These are phyloP conservation scores for Plenodomus biglobosus DNA, from an alignment of 2,329 filamentous ascomycete species.

Conservation along the genomic window DNA sequence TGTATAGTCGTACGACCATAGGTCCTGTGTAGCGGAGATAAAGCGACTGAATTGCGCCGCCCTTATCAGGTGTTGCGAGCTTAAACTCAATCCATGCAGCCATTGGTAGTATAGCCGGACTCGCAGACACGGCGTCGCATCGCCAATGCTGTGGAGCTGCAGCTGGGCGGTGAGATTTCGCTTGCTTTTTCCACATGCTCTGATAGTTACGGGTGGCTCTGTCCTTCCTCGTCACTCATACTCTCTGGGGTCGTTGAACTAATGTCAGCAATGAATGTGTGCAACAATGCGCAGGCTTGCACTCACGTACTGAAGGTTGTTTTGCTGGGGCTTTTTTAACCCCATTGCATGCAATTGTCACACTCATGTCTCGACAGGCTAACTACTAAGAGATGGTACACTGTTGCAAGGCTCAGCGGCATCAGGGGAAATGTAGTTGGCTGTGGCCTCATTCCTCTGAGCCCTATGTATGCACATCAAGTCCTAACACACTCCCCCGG, in stretches of 20 bases:
- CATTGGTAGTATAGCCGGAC: conserved; percentile 1
- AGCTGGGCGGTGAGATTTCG: conserved; percentile 17
- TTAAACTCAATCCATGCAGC: neutral
- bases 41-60: conserved; percentile 1
- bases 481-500: neutral
- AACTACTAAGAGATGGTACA: too few relatives aligned
- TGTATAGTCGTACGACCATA: conserved; percentile 1
- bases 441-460: neutral
- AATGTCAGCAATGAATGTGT: conserved; percentile 13
- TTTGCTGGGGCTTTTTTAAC: too few relatives aligned
- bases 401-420: neutral
- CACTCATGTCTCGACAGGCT: too few relatives aligned
- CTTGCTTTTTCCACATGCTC: conserved; percentile 1
- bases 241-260: too few relatives aligned
- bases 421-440: neutral
- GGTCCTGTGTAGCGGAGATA: conserved; percentile 4
- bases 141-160: conserved; percentile 3
- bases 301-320: too few relatives aligned
- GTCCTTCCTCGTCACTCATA: too few relatives aligned
- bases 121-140: conserved; percentile 1
- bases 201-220: too few relatives aligned
- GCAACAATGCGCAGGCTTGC: neutral
- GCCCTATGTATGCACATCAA: neutral
- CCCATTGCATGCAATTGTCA: too few relatives aligned
- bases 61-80: neutral